These are phyloP conservation scores for Lachnellula hyalina DNA, from an alignment of 2,329 filamentous ascomycete species.

Conservation along the genomic window DNA sequence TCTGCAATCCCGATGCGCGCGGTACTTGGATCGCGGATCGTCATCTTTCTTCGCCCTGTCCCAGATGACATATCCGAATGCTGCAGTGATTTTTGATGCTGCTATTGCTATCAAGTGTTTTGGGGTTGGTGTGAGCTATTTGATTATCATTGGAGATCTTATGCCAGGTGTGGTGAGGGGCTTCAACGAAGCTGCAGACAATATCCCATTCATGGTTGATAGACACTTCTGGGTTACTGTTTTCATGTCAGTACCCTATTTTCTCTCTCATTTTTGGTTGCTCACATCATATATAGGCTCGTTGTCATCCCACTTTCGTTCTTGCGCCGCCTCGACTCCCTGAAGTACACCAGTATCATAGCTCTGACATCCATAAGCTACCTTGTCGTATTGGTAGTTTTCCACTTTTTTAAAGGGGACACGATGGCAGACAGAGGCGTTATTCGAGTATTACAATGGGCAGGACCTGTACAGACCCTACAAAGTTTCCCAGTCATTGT, in stretches of 20 bases:
- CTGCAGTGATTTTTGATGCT: conserved; percentile 88
- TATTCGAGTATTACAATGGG: conserved; percentile 73
- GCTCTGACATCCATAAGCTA: conserved; percentile 93
- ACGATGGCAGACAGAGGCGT: conserved; percentile 67
- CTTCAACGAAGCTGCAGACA: conserved; percentile 60
- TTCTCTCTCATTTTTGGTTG: neutral
- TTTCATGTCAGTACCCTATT: conserved; percentile 64
- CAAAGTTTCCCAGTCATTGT: conserved; percentile 91
- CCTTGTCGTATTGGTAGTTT: conserved; percentile 85
- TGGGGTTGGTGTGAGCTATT: conserved; percentile 91
- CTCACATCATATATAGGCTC: conserved; percentile 47
- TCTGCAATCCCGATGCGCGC: conserved; percentile 85
- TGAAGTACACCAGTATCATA: conserved; percentile 94
- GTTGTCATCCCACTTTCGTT: conserved; percentile 94
- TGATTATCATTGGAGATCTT: conserved; percentile 97
- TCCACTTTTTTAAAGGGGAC: conserved; percentile 79
- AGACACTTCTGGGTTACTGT: conserved; percentile 96
- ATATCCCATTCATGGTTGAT: conserved; percentile 72
- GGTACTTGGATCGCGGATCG: conserved; percentile 83
- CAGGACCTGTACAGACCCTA: conserved; percentile 70
- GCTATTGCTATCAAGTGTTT: conserved; percentile 98
- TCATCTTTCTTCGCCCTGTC: conserved; percentile 96
- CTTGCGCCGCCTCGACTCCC: conserved; percentile 80
- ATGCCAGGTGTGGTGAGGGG: conserved; percentile 93
- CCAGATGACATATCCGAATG: conserved; percentile 94